phyloP scores from a whole-genome alignment of 257 asterid species.

The Asclepias syriaca region DNA sequence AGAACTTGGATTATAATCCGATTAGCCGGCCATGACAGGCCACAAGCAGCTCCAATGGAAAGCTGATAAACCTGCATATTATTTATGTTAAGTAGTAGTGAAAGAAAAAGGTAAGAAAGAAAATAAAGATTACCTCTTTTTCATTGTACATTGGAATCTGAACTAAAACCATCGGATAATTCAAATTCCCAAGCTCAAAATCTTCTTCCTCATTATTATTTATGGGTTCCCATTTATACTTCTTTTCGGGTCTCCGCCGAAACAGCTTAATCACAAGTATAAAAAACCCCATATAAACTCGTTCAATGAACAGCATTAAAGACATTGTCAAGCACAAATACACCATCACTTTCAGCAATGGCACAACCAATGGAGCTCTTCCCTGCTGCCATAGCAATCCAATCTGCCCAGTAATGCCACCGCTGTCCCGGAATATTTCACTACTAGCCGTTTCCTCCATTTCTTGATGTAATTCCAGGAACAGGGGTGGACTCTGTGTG shows the following conservation, averaged over 20 bases:
- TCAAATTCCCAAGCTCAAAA: constrained; percentile 23
- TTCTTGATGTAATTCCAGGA: constrained; percentile 1
- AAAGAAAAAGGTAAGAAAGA: no score
- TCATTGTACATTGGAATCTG: constrained; percentile 42
- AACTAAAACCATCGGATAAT: constrained; percentile 28
- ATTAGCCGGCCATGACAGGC: constrained; percentile 33
- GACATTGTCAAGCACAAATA: constrained; percentile 28
- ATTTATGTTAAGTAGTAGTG: no score
- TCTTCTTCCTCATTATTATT: constrained; percentile 14
- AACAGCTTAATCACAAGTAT: constrained; percentile 22
- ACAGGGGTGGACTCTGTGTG: background rate
- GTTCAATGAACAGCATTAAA: constrained; percentile 26
- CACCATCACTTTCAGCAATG: constrained; percentile 18
- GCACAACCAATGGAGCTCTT: constrained; percentile 23
- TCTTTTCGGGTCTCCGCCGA: constrained; percentile 22
- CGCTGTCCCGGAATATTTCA: background rate
- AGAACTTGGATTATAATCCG: constrained; percentile 34
- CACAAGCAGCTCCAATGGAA: constrained; percentile 38
- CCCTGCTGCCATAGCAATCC: constrained; percentile 25
- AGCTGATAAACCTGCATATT: constrained; percentile 29
- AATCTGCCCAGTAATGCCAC: background rate
- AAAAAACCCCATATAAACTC: constrained; percentile 31
- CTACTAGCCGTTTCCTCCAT: background rate
- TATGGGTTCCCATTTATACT: constrained; percentile 32
- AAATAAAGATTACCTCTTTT: constrained; percentile 25